Evolutionary conservation across 352 stramenopile species (phyloP).

Genomic region (Phytophthora fragariaefolia): DNA sequence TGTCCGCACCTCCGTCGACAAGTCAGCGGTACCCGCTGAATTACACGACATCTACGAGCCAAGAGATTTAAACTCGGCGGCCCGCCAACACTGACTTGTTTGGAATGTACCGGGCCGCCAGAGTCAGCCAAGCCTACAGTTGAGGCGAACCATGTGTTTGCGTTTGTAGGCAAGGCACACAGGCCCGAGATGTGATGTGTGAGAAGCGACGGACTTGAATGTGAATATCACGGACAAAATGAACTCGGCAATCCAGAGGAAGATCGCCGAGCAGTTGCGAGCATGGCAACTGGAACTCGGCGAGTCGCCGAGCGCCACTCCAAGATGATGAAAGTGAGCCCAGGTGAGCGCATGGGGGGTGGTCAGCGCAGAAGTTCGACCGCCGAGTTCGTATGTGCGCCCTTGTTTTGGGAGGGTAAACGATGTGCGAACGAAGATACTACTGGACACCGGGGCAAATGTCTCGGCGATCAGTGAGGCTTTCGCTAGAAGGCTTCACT

Average conservation of each 20-base stretch:
- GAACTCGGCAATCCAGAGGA: no score
- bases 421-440: not conserved
- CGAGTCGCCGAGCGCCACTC: no score
- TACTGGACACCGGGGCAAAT: not conserved
- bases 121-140: conserved; percentile 10
- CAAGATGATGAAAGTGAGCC: not conserved
- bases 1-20: not conserved
- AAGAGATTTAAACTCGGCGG: conserved; percentile 17
- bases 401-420: not conserved
- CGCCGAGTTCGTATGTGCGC: not conserved
- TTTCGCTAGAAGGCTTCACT: not conserved
- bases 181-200: no score
- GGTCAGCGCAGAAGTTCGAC: not conserved
- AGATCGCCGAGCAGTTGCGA: no score
- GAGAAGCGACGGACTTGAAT: no score
- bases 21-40: conserved; percentile 3
- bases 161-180: no score
- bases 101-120: conserved; percentile 8
- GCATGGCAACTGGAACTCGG: no score
- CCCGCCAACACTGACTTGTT: conserved; percentile 15
- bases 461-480: not conserved
- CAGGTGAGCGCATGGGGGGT: not conserved
- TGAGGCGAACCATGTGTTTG: conserved; percentile 2
- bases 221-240: no score
- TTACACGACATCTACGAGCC: conserved; percentile 4